Evolutionary conservation across 371 early-diverging fungal genomes (phyloP), one percentile per base, ranked within the genome.

Genomic region (Catenaria anguillulae): DNA sequence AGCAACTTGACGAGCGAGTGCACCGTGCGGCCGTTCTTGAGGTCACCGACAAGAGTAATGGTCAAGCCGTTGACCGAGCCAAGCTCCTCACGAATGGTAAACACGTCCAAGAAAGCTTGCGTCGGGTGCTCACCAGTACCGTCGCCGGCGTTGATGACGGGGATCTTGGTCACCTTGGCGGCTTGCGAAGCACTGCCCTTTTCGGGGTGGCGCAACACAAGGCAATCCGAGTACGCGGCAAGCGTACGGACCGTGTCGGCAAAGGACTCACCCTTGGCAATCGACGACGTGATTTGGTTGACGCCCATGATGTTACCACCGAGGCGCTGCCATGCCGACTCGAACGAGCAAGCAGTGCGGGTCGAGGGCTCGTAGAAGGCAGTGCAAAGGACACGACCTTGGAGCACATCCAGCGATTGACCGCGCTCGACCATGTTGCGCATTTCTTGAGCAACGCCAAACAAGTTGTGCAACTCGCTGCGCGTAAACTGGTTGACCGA

Each of bases 121-220:
- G 93, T 90, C 35, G 97, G 97, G 75, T 97, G 97, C 77, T 95
- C 97, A 50, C 97, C 96, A 60, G 85, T 79, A 66, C 97, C 97
- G 71, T 95, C 96, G 65, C 97, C 95, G 55, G 93, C 96, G 69
- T 93, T 95, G 74, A 97, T 88, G 43, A 97, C 79, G 24, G 95
- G 96, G 17, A 93, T 85, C 74, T 83, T 86, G 59, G 88, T 82
- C 74, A 80, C 85, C 74, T 89, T 90, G 63, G 95, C 88, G 36
- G 93, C 96, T 34, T 78, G 67, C 62, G 82, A 72, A 37, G 85
- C 89, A 62, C 84, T 83, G 50, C 95, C 96, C 35, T 87, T 86
- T 64, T 87, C 83, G 60, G 95, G 94, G 73, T 97, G 97, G 59
- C 97, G 87, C 67, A 97, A 81, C 13, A 91, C 84, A 64, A 95